A percentile compares a stretch with the other conserved stretches of the same genome.
Conservation (phyloP, 257 asterid species). For the Forsythia suspensa region DNA sequence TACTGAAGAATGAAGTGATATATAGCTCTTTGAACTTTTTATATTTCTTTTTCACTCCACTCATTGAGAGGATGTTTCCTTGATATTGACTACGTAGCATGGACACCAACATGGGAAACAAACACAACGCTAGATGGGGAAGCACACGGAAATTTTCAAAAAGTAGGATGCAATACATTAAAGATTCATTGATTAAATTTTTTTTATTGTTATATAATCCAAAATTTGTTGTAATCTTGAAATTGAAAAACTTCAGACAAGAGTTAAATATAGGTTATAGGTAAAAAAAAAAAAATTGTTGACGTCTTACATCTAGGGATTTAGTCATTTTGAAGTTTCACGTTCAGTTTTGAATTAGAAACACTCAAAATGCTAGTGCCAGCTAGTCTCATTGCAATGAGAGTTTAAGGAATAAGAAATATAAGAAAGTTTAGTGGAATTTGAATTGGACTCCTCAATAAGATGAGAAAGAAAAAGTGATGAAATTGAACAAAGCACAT, state of each 20-base stretch:
- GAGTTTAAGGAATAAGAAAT: too few species aligned
- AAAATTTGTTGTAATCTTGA: neutral
- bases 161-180: neutral
- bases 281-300: too few species aligned
- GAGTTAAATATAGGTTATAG: too few species aligned
- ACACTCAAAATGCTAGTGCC: too few species aligned
- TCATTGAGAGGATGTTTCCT: neutral
- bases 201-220: neutral
- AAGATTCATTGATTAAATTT: neutral
- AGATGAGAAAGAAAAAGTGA: too few species aligned
- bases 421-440: too few species aligned
- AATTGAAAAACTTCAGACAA: neutral
- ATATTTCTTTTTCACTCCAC: neutral
- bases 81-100: neutral
- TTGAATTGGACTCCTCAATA: too few species aligned
- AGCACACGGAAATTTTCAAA: neutral
- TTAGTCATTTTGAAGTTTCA: too few species aligned
- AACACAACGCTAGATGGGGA: neutral
- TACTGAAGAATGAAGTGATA: conserved; percentile 5
- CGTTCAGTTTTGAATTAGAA: too few species aligned
- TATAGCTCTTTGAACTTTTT: neutral
- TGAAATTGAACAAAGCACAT: too few species aligned
- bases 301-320: too few species aligned
- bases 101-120: neutral
- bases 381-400: too few species aligned